A percentile compares a stretch with the other conserved stretches of the same genome.
These are phyloP conservation scores for Rhizophora mangle DNA, from an alignment of 345 rosid genomes.

Conservation along the genomic window DNA sequence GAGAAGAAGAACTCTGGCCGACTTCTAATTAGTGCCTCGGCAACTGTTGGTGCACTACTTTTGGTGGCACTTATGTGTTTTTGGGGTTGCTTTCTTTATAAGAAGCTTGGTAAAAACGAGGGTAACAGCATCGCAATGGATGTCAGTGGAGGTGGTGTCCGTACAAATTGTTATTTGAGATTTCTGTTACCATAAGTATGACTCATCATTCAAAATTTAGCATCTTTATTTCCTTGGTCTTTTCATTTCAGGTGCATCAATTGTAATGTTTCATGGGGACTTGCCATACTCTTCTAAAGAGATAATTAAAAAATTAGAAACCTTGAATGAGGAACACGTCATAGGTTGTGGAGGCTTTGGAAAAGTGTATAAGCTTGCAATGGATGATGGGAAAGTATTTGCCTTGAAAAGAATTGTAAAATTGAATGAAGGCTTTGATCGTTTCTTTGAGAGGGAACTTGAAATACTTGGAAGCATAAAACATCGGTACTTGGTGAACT, in stretches of 20 bases:
- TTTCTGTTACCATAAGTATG: conserved; percentile 4
- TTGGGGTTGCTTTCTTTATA: conserved; percentile 98
- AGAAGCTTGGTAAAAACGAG: conserved; percentile 89
- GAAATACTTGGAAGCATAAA: conserved; percentile 98
- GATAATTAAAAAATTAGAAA: conserved; percentile 84
- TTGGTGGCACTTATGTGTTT: conserved; percentile 99
- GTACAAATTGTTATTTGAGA: conserved; percentile 18
- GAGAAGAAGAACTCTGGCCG: conserved; percentile 68
- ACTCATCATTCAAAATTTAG: conserved; percentile 5
- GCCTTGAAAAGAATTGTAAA: conserved; percentile 86
- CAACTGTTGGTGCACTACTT: conserved; percentile 93
- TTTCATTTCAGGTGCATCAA: conserved; percentile 74
- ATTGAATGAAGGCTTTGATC: conserved; percentile 88
- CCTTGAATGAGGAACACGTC: conserved; percentile 76
- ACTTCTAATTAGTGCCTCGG: conserved; percentile 86
- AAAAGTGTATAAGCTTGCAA: conserved; percentile 85
- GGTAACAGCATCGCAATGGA: conserved; percentile 69
- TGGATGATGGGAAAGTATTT: conserved; percentile 94
- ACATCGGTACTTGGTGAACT: conserved; percentile 87
- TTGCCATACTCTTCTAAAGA: conserved; percentile 95
- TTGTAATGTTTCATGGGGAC: conserved; percentile 98
- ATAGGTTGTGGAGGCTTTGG: conserved; percentile 97
- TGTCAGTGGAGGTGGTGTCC: conserved; percentile 73
- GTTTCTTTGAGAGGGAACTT: conserved; percentile 96
- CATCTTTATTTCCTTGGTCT: conserved; percentile 10